Base-by-base conservation (phyloP, 257 asterid genomes). In the Solanum etuberosum region DNA sequence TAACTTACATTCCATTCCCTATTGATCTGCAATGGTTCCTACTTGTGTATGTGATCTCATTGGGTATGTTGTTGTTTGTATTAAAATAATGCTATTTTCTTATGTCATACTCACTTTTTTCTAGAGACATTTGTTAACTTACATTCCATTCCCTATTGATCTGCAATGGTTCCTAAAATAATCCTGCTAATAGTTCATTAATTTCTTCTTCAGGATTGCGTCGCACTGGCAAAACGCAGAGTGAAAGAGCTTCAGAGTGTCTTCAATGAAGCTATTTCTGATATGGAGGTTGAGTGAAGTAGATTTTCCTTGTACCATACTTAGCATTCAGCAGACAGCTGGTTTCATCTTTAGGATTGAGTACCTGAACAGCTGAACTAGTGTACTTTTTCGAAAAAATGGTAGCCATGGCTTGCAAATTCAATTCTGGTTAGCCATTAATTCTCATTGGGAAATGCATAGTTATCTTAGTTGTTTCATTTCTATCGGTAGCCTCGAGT, bases 241-340 rank as follows among this genome's bases (percentile, higher is more conserved):
- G 92, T 91, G 85, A 91, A 91, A 85, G 98, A 96, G 87, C 94
- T 96, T 85, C 89, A 93, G 89, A 89, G 57, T 78, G 91, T 94
- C 88, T 81, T 96, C 88, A 86, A 92, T 71, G 99, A 93, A 88
- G 97, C 96, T 11, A 73, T 92, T 87, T 93, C 95, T 68, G 95
- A 92, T 87, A 92, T 96, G 99, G 97, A 93, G 70, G 91, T 93
- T 68, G 98, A 95, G 89, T 92, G 90, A 90, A 57, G 20, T 7
- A 14, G 40, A 67, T 46, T 29, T 46, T 2, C 85, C 67, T 80
- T 80, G 68, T 42, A 80, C 85, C 11, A 29, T 80, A 23, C 6
- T 1, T 59, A 80, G 27, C 42, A 80, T 80, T 80, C 42, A 80
- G 23, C 18, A 20, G 42, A 59, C 20, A 80, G 29, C 29, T 80